Percentiles rank a stretch among this genome's conserved stretches.
Conservation (phyloP, 306 rosid species). For the Corylus heterophylla region DNA sequence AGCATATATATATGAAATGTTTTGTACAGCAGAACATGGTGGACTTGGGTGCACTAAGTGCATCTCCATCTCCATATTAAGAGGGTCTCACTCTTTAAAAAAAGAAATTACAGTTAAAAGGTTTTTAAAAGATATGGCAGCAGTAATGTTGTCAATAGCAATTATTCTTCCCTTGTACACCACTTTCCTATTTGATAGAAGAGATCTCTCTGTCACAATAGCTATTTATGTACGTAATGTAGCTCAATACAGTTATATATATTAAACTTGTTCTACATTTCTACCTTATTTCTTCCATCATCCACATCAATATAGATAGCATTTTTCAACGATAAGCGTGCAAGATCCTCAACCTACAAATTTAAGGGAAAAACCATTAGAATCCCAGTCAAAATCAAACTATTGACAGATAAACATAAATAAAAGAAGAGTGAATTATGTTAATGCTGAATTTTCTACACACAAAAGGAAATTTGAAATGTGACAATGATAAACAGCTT, state of each 20-base stretch:
- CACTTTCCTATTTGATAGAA: not conserved
- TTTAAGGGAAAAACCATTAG: constrained; percentile 15
- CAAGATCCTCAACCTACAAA: constrained; percentile 86
- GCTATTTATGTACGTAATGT: not conserved
- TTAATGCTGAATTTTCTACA: too few relatives aligned
- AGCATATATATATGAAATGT: not conserved
- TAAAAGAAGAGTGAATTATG: too few relatives aligned
- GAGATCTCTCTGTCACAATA: not conserved
- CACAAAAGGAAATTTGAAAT: not conserved
- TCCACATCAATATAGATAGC: constrained; percentile 82
- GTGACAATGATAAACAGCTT: not conserved
- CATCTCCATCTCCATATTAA: not conserved
- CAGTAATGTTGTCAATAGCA: not conserved
- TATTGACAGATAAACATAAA: too few relatives aligned
- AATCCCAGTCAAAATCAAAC: too few relatives aligned
- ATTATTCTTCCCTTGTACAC: not conserved
- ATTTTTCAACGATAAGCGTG: constrained; percentile 70
- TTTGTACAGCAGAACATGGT: not conserved
- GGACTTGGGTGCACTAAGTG: not conserved
- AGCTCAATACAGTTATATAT: not conserved
- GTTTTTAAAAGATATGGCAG: not conserved
- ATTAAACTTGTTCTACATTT: not conserved
- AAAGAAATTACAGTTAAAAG: not conserved
- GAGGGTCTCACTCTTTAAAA: not conserved
- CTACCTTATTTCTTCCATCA: constrained; percentile 80